phyloP scores from a whole-genome alignment of 1,284 basidiomycete genomes.

The Apiotrichum mycotoxinovorans region DNA sequence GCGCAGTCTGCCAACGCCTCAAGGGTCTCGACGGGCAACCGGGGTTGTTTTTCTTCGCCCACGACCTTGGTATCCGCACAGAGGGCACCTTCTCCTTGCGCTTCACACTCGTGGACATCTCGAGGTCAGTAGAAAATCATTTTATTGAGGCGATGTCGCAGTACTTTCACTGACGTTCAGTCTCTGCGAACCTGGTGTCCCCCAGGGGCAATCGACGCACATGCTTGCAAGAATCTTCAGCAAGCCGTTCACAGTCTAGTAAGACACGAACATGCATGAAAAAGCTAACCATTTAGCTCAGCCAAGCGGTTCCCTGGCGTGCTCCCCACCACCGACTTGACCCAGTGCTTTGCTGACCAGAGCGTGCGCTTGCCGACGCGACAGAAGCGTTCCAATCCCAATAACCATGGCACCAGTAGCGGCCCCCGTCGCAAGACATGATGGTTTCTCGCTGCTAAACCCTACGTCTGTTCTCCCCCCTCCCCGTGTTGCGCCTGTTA shows the following conservation, averaged over 20 bases:
- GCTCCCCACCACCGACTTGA: slow-evolving; percentile 83
- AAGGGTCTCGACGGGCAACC: slow-evolving; percentile 74
- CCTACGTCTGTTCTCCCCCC: too few species aligned
- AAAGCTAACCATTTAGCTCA: slow-evolving; percentile 51
- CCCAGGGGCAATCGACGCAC: slow-evolving; percentile 46
- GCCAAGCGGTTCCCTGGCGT: slow-evolving; percentile 91
- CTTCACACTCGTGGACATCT: slow-evolving; percentile 40
- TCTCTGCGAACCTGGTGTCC: slow-evolving; percentile 7
- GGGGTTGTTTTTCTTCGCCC: slow-evolving; percentile 83
- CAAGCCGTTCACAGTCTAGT: slow-evolving; percentile 79
- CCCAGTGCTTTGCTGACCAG: slow-evolving; percentile 85
- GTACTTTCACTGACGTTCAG: slow-evolving; percentile 11
- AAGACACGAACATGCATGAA: slow-evolving; percentile 12
- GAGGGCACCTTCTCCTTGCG: slow-evolving; percentile 59
- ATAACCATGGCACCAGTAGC: not conserved
- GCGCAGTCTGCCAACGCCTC: slow-evolving; percentile 75
- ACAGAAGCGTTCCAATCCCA: slow-evolving; percentile 24
- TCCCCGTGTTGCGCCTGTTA: not conserved
- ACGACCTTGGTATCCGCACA: slow-evolving; percentile 79
- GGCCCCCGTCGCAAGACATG: slow-evolving; percentile 9
- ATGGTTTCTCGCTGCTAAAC: not conserved
- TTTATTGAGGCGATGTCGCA: not conserved
- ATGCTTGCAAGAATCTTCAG: slow-evolving; percentile 80
- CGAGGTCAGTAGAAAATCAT: slow-evolving; percentile 22
- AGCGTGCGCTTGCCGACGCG: slow-evolving; percentile 74